Conservation (phyloP, 768 basidiomycete genomes). For the Nidularia sp. region DNA sequence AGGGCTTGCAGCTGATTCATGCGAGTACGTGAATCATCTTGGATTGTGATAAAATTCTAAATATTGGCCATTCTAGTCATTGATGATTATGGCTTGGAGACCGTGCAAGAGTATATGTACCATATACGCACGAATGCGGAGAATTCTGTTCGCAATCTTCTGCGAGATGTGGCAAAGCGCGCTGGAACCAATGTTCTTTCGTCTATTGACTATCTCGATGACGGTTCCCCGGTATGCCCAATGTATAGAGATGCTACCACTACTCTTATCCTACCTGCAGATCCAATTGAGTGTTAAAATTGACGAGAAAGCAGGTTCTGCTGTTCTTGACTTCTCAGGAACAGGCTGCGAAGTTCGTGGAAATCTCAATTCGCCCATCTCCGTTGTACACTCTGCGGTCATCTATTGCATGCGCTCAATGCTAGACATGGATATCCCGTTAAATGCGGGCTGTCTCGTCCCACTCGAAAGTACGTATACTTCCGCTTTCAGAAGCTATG, state of each 20-base stretch:
- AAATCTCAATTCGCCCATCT: conserved; percentile 81
- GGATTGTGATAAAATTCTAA: neutral
- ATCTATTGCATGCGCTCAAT: conserved; percentile 89
- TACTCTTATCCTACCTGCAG: conserved; percentile 25
- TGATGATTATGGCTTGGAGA: conserved; percentile 78
- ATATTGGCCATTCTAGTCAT: conserved; percentile 51
- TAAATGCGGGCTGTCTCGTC: conserved; percentile 92
- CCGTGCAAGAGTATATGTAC: conserved; percentile 91
- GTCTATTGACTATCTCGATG: conserved; percentile 82
- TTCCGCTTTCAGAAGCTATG: neutral
- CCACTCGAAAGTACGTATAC: conserved; percentile 64
- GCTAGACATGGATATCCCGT: conserved; percentile 83
- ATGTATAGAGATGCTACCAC: neutral
- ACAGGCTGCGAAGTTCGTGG: conserved; percentile 83
- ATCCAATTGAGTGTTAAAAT: conserved; percentile 78
- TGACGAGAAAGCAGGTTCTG: conserved; percentile 66
- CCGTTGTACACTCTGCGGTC: conserved; percentile 82
- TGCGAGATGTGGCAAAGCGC: conserved; percentile 70
- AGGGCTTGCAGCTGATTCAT: conserved; percentile 83
- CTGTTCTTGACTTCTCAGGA: conserved; percentile 81
- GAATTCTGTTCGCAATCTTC: conserved; percentile 75
- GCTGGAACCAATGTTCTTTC: conserved; percentile 61
- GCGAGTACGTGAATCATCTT: conserved; percentile 44
- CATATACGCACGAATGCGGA: conserved; percentile 91
- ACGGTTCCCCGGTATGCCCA: conserved; percentile 70